A percentile compares a stretch with the other conserved stretches of the same genome.
These are phyloP conservation scores for Kregervanrija delftensis DNA, from an alignment of 805 yeast species.

Conservation along the genomic window DNA sequence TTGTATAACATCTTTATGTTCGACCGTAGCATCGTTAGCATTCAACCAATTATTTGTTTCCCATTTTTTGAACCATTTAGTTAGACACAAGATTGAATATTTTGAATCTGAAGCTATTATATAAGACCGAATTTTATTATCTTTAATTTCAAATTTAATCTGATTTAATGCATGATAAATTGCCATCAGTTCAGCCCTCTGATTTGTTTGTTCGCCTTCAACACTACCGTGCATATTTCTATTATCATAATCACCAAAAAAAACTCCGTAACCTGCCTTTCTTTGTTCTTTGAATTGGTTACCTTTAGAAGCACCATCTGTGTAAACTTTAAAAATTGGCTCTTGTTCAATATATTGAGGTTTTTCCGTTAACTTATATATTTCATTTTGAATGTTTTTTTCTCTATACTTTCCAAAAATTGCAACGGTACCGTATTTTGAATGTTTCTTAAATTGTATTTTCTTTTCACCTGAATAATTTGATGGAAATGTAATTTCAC, in stretches of 20 bases:
- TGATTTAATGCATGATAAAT: constrained; percentile 45
- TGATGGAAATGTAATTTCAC: no score
- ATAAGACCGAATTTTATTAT: constrained; percentile 20
- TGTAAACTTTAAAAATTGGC: constrained; percentile 29
- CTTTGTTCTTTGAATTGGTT: constrained; percentile 38
- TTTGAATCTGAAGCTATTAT: constrained; percentile 64
- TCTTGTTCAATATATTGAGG: no score
- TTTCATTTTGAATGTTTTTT: constrained; percentile 20
- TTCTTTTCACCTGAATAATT: no score
- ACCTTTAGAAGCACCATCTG: constrained; percentile 72
- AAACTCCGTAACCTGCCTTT: constrained; percentile 71
- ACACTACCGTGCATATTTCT: constrained; percentile 53
- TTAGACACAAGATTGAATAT: constrained; percentile 51
- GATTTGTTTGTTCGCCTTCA: constrained; percentile 58
- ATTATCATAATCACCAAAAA: constrained; percentile 48
- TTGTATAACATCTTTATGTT: constrained; percentile 46
- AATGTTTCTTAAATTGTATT: no score
- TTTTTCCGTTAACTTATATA: no score
- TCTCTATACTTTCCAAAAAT: not conserved
- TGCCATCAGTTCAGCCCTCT: constrained; percentile 74
- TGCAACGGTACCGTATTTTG: no score
- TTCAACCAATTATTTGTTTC: constrained; percentile 45
- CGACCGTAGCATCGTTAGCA: constrained; percentile 36
- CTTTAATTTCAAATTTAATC: constrained; percentile 29
- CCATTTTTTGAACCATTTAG: constrained; percentile 57